These are phyloP conservation scores for Aspergillus caelatus DNA, from an alignment of 2,329 filamentous ascomycete genomes.

Conservation along the genomic window DNA sequence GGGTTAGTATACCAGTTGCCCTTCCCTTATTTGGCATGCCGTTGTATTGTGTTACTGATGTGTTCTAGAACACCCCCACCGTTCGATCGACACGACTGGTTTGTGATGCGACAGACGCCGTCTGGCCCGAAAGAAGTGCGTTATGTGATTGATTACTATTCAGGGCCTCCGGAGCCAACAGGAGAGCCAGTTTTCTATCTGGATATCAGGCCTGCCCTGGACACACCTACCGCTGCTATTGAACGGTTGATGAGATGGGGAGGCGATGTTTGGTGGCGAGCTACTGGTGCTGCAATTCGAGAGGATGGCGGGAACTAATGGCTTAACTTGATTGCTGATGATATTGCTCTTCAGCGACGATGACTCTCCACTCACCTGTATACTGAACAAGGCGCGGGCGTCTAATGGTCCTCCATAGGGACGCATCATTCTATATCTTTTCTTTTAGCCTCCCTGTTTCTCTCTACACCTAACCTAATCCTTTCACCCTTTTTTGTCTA, in stretches of 20 bases:
- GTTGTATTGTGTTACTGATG: conserved; percentile 3
- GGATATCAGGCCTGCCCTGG: conserved; percentile 86
- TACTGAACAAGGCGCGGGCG: conserved; percentile 29
- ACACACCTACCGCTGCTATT: conserved; percentile 75
- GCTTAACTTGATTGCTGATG: background rate
- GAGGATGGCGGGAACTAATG: conserved; percentile 20
- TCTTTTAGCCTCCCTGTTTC: conserved; percentile 9
- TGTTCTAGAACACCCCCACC: conserved; percentile 71
- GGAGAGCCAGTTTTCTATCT: conserved; percentile 95
- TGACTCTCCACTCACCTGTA: conserved; percentile 29
- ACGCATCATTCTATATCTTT: conserved; percentile 14
- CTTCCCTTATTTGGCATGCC: background rate
- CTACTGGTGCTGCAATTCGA: conserved; percentile 69
- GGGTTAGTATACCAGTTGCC: conserved; percentile 55
- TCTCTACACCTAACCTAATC: background rate
- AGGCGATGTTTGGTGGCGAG: conserved; percentile 91
- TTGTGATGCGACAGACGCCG: conserved; percentile 70
- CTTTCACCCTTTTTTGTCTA: background rate
- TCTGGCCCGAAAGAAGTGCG: conserved; percentile 76
- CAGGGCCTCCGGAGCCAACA: conserved; percentile 75
- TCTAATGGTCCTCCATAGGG: conserved; percentile 17
- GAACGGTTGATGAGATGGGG: conserved; percentile 88
- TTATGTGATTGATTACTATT: conserved; percentile 98
- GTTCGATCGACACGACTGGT: conserved; percentile 98
- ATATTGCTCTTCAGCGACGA: conserved; percentile 5